These are phyloP conservation scores for Phyllosticta citriasiana DNA, from an alignment of 2,329 filamentous ascomycete species.

Conservation along the genomic window DNA sequence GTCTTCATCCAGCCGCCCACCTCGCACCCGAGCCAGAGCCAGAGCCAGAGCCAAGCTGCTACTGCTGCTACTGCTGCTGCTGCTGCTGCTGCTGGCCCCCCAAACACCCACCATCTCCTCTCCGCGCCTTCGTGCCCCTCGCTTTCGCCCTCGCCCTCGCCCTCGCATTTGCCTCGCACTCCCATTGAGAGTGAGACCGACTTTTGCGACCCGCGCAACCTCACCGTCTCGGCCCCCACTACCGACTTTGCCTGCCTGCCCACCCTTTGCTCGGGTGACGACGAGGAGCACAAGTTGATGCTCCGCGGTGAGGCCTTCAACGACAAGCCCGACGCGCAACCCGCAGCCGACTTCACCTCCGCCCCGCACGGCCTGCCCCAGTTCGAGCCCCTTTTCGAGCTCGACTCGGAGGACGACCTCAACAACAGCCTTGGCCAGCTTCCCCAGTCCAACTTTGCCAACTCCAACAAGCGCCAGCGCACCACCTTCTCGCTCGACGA, in stretches of 20 bases:
- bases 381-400: conserved; percentile 79
- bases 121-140: conserved; percentile 69
- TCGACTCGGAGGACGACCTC: conserved; percentile 87
- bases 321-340: conserved; percentile 27
- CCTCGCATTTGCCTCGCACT: conserved; percentile 59
- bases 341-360: conserved; percentile 36
- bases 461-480: conserved; percentile 61
- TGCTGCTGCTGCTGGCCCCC: too few relatives aligned
- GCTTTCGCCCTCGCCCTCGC: conserved; percentile 76
- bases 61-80: background rate
- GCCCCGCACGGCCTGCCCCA: conserved; percentile 51
- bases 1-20: conserved; percentile 55
- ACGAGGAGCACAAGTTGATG: conserved; percentile 49
- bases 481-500: conserved; percentile 59
- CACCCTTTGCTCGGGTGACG: conserved; percentile 51
- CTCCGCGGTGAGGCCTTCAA: conserved; percentile 35
- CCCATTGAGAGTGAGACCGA: conserved; percentile 63
- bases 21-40: conserved; percentile 8
- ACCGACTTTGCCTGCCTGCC: conserved; percentile 57
- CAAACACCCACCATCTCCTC: conserved; percentile 52
- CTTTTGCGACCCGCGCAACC: conserved; percentile 84
- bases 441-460: conserved; percentile 46
- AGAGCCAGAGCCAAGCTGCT: conserved; percentile 33
- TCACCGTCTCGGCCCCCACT: conserved; percentile 57
- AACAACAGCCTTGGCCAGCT: conserved; percentile 66